Percentiles rank a stretch among this genome's conserved stretches.
Evolutionary conservation across 352 stramenopile species (phyloP).

Genomic region (Phytophthora pinifolia): DNA sequence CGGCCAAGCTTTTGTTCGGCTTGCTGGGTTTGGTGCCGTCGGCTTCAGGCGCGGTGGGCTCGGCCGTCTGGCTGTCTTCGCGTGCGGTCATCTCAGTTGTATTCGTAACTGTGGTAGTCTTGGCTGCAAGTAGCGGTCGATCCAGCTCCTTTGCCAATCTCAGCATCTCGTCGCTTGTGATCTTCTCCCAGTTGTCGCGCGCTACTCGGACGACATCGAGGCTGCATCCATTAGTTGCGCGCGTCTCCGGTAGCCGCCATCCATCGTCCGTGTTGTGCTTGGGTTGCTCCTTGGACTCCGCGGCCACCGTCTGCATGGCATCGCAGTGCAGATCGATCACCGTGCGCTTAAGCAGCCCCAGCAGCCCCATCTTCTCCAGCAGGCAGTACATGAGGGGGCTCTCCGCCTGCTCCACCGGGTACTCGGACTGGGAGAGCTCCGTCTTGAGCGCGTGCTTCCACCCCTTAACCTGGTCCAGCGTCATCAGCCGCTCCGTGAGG

Average conservation of each 20-base stretch:
- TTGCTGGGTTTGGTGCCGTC: conserved; percentile 24
- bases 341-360: conserved; percentile 51
- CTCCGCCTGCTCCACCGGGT: conserved; percentile 42
- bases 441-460: conserved; percentile 57
- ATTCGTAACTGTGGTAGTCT: not conserved
- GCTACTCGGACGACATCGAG: conserved; percentile 51
- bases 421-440: conserved; percentile 53
- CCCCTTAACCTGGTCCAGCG: conserved; percentile 43
- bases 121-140: conserved; percentile 34
- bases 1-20: conserved; percentile 8
- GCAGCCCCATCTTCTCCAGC: conserved; percentile 58
- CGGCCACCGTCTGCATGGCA: conserved; percentile 20
- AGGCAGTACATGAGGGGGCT: conserved; percentile 44
- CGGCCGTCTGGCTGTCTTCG: conserved; percentile 1
- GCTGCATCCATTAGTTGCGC: conserved; percentile 24
- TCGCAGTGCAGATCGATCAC: conserved; percentile 66
- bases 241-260: conserved; percentile 24
- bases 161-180: conserved; percentile 72
- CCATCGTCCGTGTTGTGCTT: conserved; percentile 27
- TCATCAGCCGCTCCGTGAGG: conserved; percentile 48
- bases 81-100: not conserved
- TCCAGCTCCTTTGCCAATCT: conserved; percentile 48
- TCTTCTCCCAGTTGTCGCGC: conserved; percentile 53
- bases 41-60: not conserved
- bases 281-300: conserved; percentile 24